A percentile compares a stretch with the other conserved stretches of the same genome.
Conservation (phyloP, 2,329 filamentous ascomycete species). For the Claviceps digitariae region DNA sequence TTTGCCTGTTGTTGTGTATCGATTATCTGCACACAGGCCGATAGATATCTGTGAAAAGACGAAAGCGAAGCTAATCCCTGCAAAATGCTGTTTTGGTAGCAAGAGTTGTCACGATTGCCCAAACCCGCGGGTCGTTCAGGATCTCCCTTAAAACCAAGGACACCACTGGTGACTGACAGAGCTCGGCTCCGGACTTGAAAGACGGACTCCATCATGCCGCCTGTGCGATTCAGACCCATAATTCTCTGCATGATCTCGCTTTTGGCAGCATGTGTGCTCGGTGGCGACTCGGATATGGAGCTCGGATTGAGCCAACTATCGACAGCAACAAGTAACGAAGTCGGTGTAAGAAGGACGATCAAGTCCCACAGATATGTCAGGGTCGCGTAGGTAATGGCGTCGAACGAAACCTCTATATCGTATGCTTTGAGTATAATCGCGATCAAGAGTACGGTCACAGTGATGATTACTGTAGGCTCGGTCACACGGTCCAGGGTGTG, state of each 20-base stretch:
- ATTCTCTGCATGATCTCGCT: slow-evolving; percentile 51
- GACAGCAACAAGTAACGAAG: slow-evolving; percentile 40
- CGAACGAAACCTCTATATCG: slow-evolving; percentile 19
- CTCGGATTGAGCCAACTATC: slow-evolving; percentile 40
- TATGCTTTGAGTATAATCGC: slow-evolving; percentile 22
- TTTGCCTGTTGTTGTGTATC: slow-evolving; percentile 15
- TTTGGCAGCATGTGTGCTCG: slow-evolving; percentile 42
- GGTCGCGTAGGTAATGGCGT: slow-evolving; percentile 14
- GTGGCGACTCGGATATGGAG: slow-evolving; percentile 23
- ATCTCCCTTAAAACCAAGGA: slow-evolving; percentile 24
- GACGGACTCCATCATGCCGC: slow-evolving; percentile 41
- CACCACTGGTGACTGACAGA: slow-evolving; percentile 35
- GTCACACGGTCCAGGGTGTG: slow-evolving; percentile 18
- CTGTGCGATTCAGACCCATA: slow-evolving; percentile 41
- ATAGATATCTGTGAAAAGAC: slow-evolving; percentile 54
- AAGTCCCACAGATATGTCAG: slow-evolving; percentile 44
- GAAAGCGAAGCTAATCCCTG: slow-evolving; percentile 69
- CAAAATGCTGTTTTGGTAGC: slow-evolving; percentile 94
- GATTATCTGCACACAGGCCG: slow-evolving; percentile 23
- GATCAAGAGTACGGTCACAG: slow-evolving; percentile 18
- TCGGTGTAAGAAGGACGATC: slow-evolving; percentile 43
- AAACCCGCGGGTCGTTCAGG: slow-evolving; percentile 49
- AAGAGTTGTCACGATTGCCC: slow-evolving; percentile 88
- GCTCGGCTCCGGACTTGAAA: slow-evolving; percentile 44
- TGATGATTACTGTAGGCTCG: slow-evolving; percentile 23